These are phyloP conservation scores for Saprolegnia parasitica DNA, from an alignment of 352 stramenopile genomes.

Conservation along the genomic window DNA sequence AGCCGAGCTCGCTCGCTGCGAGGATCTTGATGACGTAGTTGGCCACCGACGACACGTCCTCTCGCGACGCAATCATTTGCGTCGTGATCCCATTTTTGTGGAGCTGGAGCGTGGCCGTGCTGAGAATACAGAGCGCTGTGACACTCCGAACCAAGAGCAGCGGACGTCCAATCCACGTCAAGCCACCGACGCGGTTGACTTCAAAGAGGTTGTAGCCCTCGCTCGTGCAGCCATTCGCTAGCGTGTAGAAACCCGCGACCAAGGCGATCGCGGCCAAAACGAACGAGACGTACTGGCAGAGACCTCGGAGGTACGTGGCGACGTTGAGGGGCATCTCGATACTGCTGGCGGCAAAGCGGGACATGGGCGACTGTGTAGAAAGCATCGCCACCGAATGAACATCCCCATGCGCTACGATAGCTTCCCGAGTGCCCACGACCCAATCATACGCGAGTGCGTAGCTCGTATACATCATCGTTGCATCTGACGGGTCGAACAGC, in stretches of 20 bases:
- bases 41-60: background rate
- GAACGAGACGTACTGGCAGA: background rate
- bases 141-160: conserved; percentile 13
- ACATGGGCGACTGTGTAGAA: background rate
- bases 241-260: background rate
- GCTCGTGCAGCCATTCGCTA: background rate
- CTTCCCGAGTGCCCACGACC: background rate
- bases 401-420: background rate
- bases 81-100: background rate
- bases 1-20: background rate
- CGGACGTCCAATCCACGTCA: conserved; percentile 10
- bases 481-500: background rate
- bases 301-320: background rate
- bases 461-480: background rate
- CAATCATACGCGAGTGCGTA: background rate
- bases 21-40: background rate
- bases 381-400: background rate
- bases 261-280: background rate
- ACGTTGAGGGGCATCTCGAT: conserved; percentile 10
- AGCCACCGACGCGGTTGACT: conserved; percentile 11
- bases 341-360: background rate
- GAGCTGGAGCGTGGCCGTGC: conserved; percentile 19
- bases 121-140: conserved; percentile 7
- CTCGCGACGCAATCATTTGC: background rate
- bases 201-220: conserved; percentile 19